Evolutionary conservation across 164 flowering plant species (phyloP), one percentile per base, ranked within the genome.

Genomic region (Tetracentron sinense): DNA sequence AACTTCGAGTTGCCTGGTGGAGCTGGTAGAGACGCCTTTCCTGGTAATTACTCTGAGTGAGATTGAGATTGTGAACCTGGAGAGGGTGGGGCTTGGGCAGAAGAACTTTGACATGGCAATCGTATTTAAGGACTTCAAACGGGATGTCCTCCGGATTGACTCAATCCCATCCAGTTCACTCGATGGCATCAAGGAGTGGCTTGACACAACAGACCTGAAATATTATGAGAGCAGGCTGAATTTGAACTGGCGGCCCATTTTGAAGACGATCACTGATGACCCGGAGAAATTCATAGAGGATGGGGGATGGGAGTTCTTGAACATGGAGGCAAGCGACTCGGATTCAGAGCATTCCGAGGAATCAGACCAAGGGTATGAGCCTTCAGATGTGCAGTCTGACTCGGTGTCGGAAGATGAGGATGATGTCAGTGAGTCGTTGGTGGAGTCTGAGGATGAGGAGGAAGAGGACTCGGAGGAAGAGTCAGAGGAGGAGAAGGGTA

Each of bases 291-390:
- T 86, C 74, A 78, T 86, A 33, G 83, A 86, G 4, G 77, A 75
- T 57, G 92, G 87, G 20, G 92, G 92, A 12, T 84, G 92, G 88
- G 85, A 84, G 25, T 84, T 86, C 52, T 64, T 86, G 72, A 84
- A 82, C 59, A 27, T 84, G 83, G 92, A 84, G 47, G 88, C 70
- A 4, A 78, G 72, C 71, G 87, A 81, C 60, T 78, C 90, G 2
- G 90, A 81, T 11, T 77, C 84, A 28, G 87, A 79, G 8, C 56
- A 72, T 29, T 74, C 85, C 3, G 72, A 76, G 67, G 90, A 83
- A 33, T 85, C 87, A 5, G 87, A 83, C 64, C 67, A 74, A 38
- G 85, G 84, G 6, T 83, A 83, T 64, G 78, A 66, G 66, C 86
- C 90, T 14, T 81, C 87, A 19, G 90, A 85, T 68, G 77, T 67